Base-by-base conservation (phyloP, 352 stramenopile species). In the Bremia lactucae region DNA sequence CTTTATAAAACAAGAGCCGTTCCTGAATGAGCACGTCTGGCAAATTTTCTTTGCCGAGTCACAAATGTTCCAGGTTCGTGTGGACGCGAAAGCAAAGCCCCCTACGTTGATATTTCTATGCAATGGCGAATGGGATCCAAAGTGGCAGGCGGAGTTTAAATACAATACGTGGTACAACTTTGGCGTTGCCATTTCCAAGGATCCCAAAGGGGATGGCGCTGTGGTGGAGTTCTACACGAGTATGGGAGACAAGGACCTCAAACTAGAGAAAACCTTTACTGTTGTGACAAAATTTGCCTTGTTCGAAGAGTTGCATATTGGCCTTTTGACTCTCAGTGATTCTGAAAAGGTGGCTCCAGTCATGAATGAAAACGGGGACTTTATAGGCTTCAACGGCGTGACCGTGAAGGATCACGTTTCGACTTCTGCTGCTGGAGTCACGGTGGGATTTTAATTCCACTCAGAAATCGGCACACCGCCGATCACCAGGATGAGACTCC, bases 301-400 rank as follows among this genome's bases (percentile, higher is more conserved):
- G 23, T 59, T 39, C 36, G 46, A 60, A 25, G 62, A 73, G 42
- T 58, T 73, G 42, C 65, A 77, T 56, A 72, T 55, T 29, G 65
- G 62, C 19, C 48, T 77, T 37, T 51, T 77, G 49, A 77, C 62
- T 28, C 53, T 29, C 73, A 40, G 68, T 63, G 42, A 65, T 62
- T 36, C 54, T 73, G 46, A 72, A 65, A 31, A 68, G 64, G 46
- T 53, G 13, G 52, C 46, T 3, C 62, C 65, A 7, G 41, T 56
- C 46, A 71, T 81, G 65, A 59, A 54, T 2, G 42, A 52, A 2
- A 50, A 43, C 10, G 62, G 75, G 42, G 68, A 81, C 36, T 45
- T 76, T 6, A 47, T 81, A 22, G 59, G 57, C 24, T 81, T 75
- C 52, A 81, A 64, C 49, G 65, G 68, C 13, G 47, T 81, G 5